Percentiles rank a stretch among this genome's conserved stretches.
Evolutionary conservation across 148 eudicot genomes (phyloP).

Genomic region (Rhododendron mucronatum): DNA sequence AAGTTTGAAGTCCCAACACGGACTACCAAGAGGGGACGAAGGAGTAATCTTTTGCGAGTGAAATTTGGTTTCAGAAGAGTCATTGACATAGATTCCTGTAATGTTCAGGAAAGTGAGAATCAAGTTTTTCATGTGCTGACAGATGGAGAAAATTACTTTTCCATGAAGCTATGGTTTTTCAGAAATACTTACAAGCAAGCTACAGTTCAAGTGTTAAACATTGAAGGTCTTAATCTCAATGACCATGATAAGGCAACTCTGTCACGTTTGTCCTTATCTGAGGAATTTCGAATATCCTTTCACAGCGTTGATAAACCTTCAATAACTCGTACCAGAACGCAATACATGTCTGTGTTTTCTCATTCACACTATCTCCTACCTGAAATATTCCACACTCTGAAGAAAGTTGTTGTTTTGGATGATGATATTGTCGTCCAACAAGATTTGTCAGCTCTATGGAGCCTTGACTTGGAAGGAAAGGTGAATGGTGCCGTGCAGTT

Average conservation of each 20-base stretch:
- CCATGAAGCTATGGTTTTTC: constrained; percentile 86
- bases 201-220: constrained; percentile 65
- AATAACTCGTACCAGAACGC: constrained; percentile 42
- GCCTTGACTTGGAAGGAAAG: constrained; percentile 62
- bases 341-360: constrained; percentile 72
- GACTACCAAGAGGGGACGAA: not conserved
- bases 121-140: constrained; percentile 90
- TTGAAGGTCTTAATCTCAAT: constrained; percentile 52
- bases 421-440: constrained; percentile 84
- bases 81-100: constrained; percentile 7
- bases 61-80: not conserved
- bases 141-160: constrained; percentile 68
- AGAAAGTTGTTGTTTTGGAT: constrained; percentile 75
- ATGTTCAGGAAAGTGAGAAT: constrained; percentile 67
- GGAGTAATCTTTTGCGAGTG: not conserved
- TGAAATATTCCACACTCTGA: constrained; percentile 50
- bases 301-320: constrained; percentile 41
- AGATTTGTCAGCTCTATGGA: constrained; percentile 80
- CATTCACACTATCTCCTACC: constrained; percentile 80
- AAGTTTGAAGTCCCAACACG: not conserved
- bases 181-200: constrained; percentile 64
- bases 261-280: constrained; percentile 47
- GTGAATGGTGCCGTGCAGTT: constrained; percentile 79
- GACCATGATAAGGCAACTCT: constrained; percentile 21
- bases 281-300: constrained; percentile 78